Evolutionary conservation across 179 eudicot species (phyloP).

Genomic region (Kewa caespitosa): DNA sequence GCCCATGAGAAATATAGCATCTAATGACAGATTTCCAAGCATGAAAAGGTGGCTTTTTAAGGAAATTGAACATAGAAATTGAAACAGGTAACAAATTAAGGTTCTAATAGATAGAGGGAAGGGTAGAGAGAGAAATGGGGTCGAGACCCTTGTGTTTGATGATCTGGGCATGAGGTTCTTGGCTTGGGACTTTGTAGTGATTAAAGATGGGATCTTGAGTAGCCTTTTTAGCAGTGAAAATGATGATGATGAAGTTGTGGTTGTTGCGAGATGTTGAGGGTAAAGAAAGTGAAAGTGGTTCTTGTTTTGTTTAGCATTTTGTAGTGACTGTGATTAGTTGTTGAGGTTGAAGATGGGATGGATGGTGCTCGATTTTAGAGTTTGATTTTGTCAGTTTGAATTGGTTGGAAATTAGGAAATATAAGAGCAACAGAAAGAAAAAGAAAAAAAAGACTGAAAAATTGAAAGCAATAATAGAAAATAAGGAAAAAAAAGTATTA

Average conservation of each 20-base stretch:
- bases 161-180: constrained; percentile 71
- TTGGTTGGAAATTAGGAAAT: no score
- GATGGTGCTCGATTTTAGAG: no score
- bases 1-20: constrained; percentile 49
- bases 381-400: no score
- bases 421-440: no score
- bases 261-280: constrained; percentile 14
- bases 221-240: constrained; percentile 33
- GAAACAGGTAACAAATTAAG: constrained; percentile 52
- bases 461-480: no score
- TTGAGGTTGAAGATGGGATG: no score
- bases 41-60: constrained; percentile 37
- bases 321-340: no score
- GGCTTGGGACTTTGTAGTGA: constrained; percentile 57
- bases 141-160: constrained; percentile 35
- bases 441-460: no score
- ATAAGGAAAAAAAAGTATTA: no score
- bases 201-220: constrained; percentile 36
- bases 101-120: constrained; percentile 53
- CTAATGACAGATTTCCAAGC: constrained; percentile 69
- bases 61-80: constrained; percentile 38
- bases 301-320: no score
- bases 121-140: constrained; percentile 23
- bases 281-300: constrained; percentile 10
- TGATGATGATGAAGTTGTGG: background rate